Evolutionary conservation across 306 rosid species (phyloP), one percentile per base, ranked within the genome.

Genomic region (Benincasa hispida): DNA sequence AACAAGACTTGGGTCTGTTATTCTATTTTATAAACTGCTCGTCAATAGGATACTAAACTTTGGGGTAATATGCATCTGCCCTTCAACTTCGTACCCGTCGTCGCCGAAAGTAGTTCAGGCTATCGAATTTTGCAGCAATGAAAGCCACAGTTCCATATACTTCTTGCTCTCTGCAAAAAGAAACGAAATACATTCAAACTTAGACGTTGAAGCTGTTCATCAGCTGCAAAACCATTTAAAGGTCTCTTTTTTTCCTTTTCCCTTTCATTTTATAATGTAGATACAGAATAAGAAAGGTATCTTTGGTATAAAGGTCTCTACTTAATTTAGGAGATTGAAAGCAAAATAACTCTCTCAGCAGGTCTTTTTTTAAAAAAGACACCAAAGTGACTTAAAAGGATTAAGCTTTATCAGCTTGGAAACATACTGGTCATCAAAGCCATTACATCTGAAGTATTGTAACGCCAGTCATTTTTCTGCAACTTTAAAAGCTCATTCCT

Each of bases 71-170:
- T 32, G 69, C 24, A 62, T 5, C 14, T 28, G 68, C 8, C 1
- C 62, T 10, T 57, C 55, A 1, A 15, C 2, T 7, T 24, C 8
- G 13, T 24, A 18, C 18, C 62, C 9, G 68, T 24, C 8, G 13
- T 24, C 34, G 18, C 63, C 18, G 62, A 53, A 48, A 66, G 74
- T 25, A 22, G 1, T 34, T 51, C 63, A 85, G 19, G 84, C 86
- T 56, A 83, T 79, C 54, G 85, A 82, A 79, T 74, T 92, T 85
- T 81, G 89, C 77, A 88, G 82, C 77, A 90, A 89, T 76, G 90
- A 87, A 50, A 91, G 85, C 91, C 87, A 89, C 53, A 86, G 88
- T 77, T 88, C 89, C 85, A 93, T 66, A 77, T 86, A 85, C 61
- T 83, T 88, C 85, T 84, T 86, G 82, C 78, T 80, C 57, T 84